Evolutionary conservation across 1,139 yeast species (phyloP).

Genomic region (Hyphopichia buzzinii): DNA sequence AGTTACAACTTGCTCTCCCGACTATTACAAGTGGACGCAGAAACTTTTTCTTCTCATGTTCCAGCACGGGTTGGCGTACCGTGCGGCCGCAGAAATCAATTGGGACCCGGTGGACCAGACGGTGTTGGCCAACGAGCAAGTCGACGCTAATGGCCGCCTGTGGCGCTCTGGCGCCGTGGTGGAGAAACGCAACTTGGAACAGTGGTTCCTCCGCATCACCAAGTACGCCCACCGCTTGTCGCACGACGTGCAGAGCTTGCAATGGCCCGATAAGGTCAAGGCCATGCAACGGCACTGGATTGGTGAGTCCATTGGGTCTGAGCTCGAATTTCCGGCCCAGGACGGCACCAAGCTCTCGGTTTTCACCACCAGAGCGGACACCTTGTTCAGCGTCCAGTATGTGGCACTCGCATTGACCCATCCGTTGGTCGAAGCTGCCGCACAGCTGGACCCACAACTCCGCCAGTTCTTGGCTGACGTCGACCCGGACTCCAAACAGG

Average conservation of each 20-base stretch:
- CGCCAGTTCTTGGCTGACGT: slow-evolving; percentile 43
- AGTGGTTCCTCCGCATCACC: slow-evolving; percentile 93
- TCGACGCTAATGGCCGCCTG: slow-evolving; percentile 82
- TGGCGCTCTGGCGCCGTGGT: slow-evolving; percentile 98
- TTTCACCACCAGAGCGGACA: slow-evolving; percentile 89
- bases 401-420: slow-evolving; percentile 76
- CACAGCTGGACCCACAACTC: slow-evolving; percentile 39
- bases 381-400: slow-evolving; percentile 78
- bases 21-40: slow-evolving; percentile 91
- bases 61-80: slow-evolving; percentile 78
- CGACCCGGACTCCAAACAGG: slow-evolving; percentile 58
- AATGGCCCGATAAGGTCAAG: slow-evolving; percentile 90
- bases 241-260: slow-evolving; percentile 57
- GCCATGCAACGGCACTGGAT: slow-evolving; percentile 94
- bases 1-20: slow-evolving; percentile 82
- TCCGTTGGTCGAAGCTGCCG: slow-evolving; percentile 46
- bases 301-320: slow-evolving; percentile 83
- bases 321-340: slow-evolving; percentile 45
- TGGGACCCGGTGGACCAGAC: slow-evolving; percentile 98
- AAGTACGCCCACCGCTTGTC: slow-evolving; percentile 67
- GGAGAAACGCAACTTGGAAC: slow-evolving; percentile 74
- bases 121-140: slow-evolving; percentile 95
- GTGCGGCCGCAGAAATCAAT: slow-evolving; percentile 83
- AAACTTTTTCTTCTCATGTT: slow-evolving; percentile 70
- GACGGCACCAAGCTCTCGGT: slow-evolving; percentile 34